Conservation (phyloP, 371 early-diverging fungal genomes). For the Actinomucor elegans region DNA sequence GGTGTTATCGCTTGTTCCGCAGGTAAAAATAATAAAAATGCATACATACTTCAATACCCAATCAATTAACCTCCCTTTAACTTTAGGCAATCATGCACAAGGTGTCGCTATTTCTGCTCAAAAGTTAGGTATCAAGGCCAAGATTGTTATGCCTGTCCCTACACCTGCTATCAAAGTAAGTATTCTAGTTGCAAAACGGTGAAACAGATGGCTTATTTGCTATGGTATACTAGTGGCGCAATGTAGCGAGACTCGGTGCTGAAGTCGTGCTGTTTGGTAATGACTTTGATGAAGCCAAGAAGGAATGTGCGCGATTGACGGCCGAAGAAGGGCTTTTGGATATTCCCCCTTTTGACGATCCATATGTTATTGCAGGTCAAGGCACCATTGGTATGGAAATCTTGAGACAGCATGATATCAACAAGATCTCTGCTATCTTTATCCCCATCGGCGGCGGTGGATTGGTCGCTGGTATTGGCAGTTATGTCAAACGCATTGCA, state of each 20-base stretch:
- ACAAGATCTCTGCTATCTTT: constrained; percentile 84
- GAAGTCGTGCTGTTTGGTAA: constrained; percentile 84
- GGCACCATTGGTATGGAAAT: constrained; percentile 96
- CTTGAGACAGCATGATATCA: constrained; percentile 70
- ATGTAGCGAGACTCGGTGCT: constrained; percentile 90
- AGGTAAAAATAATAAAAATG: constrained; percentile 37
- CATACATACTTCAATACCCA: neutral
- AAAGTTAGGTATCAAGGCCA: constrained; percentile 88
- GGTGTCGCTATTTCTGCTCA: constrained; percentile 93
- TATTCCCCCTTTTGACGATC: constrained; percentile 97
- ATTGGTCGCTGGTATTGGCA: constrained; percentile 86
- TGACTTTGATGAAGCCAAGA: constrained; percentile 94
- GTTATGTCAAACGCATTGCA: constrained; percentile 86
- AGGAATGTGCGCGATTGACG: constrained; percentile 74
- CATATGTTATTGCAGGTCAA: constrained; percentile 97
- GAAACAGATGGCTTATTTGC: too few relatives aligned
- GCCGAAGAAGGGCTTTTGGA: constrained; percentile 74
- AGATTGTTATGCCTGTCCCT: constrained; percentile 94
- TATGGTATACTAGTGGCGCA: constrained; percentile 85
- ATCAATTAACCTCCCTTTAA: neutral
- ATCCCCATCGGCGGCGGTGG: constrained; percentile 96
- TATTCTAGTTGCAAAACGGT: too few relatives aligned
- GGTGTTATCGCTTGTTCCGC: constrained; percentile 97
- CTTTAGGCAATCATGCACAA: constrained; percentile 89
- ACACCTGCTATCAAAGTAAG: constrained; percentile 57